Conservation (phyloP, 352 stramenopile genomes). For the Saprolegnia parasitica region DNA sequence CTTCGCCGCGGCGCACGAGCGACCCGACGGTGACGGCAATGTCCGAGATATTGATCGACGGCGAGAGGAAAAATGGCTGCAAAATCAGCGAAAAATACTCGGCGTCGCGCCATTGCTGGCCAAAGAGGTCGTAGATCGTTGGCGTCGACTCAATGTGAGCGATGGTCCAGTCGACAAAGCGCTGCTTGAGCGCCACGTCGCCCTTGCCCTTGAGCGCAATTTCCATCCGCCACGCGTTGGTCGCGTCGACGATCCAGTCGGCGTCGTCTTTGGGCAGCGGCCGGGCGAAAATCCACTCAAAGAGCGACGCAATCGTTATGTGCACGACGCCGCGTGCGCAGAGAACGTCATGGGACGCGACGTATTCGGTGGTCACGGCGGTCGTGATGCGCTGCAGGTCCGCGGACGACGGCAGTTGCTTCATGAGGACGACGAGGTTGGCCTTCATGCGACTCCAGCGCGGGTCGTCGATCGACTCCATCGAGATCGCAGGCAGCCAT, state of each 20-base stretch:
- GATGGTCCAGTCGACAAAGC: neutral
- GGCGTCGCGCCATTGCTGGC: neutral
- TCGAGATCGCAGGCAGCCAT: slow-evolving; percentile 5
- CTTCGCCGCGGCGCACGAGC: neutral
- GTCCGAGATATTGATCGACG: slow-evolving; percentile 19
- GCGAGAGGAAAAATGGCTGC: slow-evolving; percentile 21
- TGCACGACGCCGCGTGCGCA: neutral
- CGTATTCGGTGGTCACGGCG: neutral
- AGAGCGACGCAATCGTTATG: slow-evolving; percentile 8
- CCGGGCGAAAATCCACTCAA: slow-evolving; percentile 13
- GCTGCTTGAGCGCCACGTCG: neutral
- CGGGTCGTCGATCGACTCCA: slow-evolving; percentile 20
- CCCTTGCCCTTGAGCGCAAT: slow-evolving; percentile 18
- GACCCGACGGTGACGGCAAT: slow-evolving; percentile 1
- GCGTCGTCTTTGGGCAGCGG: neutral
- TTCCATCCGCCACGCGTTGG: slow-evolving; percentile 8
- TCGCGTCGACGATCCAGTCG: neutral
- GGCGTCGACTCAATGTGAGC: neutral
- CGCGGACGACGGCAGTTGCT: neutral
- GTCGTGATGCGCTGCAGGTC: neutral
- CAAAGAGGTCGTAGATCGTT: neutral
- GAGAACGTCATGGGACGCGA: neutral
- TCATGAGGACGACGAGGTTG: slow-evolving; percentile 7
- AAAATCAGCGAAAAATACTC: slow-evolving; percentile 17
- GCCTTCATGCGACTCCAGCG: slow-evolving; percentile 12